phyloP scores from a whole-genome alignment of 2,329 filamentous ascomycete genomes.

The Penicillium rolfsii region DNA sequence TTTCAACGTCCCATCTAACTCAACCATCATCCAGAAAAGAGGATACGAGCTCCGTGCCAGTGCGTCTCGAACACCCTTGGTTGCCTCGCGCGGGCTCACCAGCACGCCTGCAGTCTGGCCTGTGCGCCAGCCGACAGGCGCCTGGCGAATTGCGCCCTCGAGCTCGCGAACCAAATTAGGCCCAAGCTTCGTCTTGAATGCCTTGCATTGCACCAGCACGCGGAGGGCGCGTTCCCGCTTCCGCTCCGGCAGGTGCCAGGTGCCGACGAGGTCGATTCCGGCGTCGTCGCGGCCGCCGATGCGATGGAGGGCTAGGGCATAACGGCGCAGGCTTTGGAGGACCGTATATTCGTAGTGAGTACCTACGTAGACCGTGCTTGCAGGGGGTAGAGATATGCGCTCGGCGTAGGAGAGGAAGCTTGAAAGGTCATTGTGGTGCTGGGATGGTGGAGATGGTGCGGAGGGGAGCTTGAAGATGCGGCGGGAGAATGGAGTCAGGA shows the following conservation, averaged over 20 bases:
- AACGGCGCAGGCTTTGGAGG: constrained; percentile 43
- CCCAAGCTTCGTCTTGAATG: constrained; percentile 45
- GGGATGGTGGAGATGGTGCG: constrained; percentile 39
- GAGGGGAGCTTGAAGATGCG: constrained; percentile 43
- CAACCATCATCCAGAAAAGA: constrained; percentile 64
- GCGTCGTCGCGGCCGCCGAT: constrained; percentile 51
- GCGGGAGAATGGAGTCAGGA: constrained; percentile 36
- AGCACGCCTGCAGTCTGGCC: constrained; percentile 70
- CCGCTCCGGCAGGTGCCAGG: constrained; percentile 48
- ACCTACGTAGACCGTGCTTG: constrained; percentile 48
- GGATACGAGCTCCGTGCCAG: constrained; percentile 69
- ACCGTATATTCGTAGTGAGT: constrained; percentile 54
- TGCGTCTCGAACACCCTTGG: constrained; percentile 75
- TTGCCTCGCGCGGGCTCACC: constrained; percentile 70
- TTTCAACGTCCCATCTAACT: constrained; percentile 40
- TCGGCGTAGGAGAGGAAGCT: constrained; percentile 48
- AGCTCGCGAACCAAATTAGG: constrained; percentile 52
- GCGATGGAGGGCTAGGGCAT: constrained; percentile 47
- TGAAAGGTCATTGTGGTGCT: constrained; percentile 42
- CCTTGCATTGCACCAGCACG: constrained; percentile 53
- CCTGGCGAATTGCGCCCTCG: constrained; percentile 71
- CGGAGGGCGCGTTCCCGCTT: constrained; percentile 39
- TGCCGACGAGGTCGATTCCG: constrained; percentile 53
- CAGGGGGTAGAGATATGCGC: constrained; percentile 40
- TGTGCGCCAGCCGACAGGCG: constrained; percentile 72